Evolutionary conservation across 192 early-diverging fungal genomes (phyloP), one percentile per base, ranked within the genome.

Genomic region (Entophlyctis luteolus): DNA sequence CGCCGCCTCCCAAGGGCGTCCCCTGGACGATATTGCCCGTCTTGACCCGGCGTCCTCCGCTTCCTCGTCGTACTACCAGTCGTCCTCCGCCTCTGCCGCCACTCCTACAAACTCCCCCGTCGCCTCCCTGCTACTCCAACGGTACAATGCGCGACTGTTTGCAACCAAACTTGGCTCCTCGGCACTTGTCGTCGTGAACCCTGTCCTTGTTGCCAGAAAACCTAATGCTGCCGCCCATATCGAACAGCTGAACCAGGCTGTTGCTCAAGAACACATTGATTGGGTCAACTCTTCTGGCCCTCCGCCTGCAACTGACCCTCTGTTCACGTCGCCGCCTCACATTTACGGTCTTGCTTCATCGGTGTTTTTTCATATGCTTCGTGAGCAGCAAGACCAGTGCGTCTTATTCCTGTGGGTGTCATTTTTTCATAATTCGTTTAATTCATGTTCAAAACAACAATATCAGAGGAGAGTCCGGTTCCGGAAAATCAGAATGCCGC

Each of bases 301-400:
- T 4, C n/a, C 25, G 6, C 34, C 18, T n/a, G 57, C 57, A 0
- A 25, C 35, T 34, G 49, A 52, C 78, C n/a, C n/a, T n/a, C n/a
- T n/a, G n/a, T n/a, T n/a, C n/a, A n/a, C n/a, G n/a, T n/a, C n/a
- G n/a, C 39, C 80, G 4, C 90, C 95, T 20, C 93, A 96, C 70
- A 81, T 91, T 29, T 93, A 90, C 79, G 90, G 89, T 14, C 70
- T 96, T 48, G 91, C 93, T 14, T 81, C 90, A 29, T 87, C 67
- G 3, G 78, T 76, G 16, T 99, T 94, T 70, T 78, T 94, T 63
- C 91, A 94, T 66, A 93, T 99, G 92, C 78, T 91, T 32, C 80
- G 90, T 59, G 89, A 90, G 32, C 89, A 92, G 27, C 86, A 93
- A 59, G 93, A 96, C 68, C 96, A 99, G 77, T 91, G 90, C 4